phyloP scores from a whole-genome alignment of 108 stramenopile genomes.

The Cyclostephanos invisitatus region DNA sequence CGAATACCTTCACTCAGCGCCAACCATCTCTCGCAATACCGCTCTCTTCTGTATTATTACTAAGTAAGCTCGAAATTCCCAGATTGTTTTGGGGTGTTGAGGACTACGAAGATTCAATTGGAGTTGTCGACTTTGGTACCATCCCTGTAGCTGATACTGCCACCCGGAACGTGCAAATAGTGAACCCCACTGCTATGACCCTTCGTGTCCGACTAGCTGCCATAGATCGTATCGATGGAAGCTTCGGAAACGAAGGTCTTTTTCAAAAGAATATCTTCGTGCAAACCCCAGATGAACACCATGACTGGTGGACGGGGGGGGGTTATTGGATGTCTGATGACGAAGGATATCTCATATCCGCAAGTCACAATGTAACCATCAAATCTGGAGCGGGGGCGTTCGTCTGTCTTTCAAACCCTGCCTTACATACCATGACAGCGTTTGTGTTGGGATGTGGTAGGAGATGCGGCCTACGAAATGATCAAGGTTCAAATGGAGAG shows the following conservation, averaged over 20 bases:
- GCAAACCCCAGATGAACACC: conserved; percentile 33
- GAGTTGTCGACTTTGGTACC: conserved; percentile 59
- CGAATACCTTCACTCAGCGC: conserved; percentile 1
- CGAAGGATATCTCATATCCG: conserved; percentile 63
- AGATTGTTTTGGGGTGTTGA: conserved; percentile 44
- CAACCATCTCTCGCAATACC: conserved; percentile 33
- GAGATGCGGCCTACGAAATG: conserved; percentile 63
- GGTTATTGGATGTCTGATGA: conserved; percentile 65
- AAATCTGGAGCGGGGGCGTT: conserved; percentile 64
- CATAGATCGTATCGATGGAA: conserved; percentile 17
- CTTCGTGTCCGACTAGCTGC: conserved; percentile 65
- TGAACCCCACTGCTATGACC: conserved; percentile 72
- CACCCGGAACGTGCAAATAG: conserved; percentile 44
- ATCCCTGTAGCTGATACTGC: conserved; percentile 56
- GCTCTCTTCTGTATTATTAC: conserved; percentile 53
- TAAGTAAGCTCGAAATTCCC: conserved; percentile 58
- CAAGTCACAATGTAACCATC: conserved; percentile 76
- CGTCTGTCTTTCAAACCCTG: conserved; percentile 66
- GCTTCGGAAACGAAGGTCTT: conserved; percentile 14
- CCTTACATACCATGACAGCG: conserved; percentile 61
- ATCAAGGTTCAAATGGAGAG: conserved; percentile 37
- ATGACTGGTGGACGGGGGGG: conserved; percentile 72
- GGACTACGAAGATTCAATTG: conserved; percentile 13
- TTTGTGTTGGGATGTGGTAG: conserved; percentile 72
- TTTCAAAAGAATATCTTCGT: conserved; percentile 18